Base-by-base conservation (phyloP, 352 stramenopile species). In the Achlya hypogyna region DNA sequence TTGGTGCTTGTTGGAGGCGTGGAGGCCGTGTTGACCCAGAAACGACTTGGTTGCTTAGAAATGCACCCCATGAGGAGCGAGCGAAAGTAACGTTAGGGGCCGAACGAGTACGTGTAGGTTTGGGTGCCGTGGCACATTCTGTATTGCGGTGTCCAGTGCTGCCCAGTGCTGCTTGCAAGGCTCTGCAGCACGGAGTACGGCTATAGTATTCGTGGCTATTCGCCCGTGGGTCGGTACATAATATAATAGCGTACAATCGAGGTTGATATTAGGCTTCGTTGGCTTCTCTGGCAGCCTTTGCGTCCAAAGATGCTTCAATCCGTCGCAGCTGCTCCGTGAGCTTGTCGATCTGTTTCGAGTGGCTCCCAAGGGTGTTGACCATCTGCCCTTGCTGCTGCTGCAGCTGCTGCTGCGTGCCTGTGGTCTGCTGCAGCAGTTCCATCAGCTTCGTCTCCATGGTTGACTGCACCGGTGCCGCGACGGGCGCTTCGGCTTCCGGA, bases 351-450 rank as follows among this genome's bases (percentile, higher is more conserved):
- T 93, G 82, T 65, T 91, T 84, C 18, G 81, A 86, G 67, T 93
- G 82, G 29, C 71, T 80, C 63, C 59, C 77, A 63, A 93, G 88
- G 20, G 84, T 81, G 43, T 81, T 81, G 27, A 90, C 84, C 84
- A 93, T 93, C 59, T 90, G 79, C 0, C 73, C 78, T 34, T 93
- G 84, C 67, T 93, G 84, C 66, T 84, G 86, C 22, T 80, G 79
- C 27, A 93, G 71, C 56, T 93, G 84, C 69, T 89, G 78, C 54
- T 93, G 84, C 4, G 84, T 93, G 35, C 67, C 82, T 25, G 84
- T 93, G 0, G 84, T 93, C 70, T 93, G 82, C 43, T 80, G 87
- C 31, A 93, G 70, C 45, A 93, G 62, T 62, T 90, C 65, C 75
- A 93, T 75, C 23, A 93, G 69, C 53, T 77, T 78, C 25, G 74